A percentile compares a stretch with the other conserved stretches of the same genome.
phyloP scores from a whole-genome alignment of 1,284 basidiomycete genomes.

The Xerocomus alliaceus region DNA sequence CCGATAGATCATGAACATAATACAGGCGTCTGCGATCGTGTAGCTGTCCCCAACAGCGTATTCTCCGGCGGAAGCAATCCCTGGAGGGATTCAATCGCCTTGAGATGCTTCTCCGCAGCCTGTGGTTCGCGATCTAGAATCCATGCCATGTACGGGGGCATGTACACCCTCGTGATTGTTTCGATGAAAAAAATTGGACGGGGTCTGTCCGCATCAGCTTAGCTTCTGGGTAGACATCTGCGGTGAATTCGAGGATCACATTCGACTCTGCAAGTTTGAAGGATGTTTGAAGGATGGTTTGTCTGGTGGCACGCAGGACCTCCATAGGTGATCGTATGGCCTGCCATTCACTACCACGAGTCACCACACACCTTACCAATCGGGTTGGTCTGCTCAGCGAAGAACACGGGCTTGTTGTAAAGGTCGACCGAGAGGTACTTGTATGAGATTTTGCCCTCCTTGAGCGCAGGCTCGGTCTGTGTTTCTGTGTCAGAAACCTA shows the following conservation, averaged over 20 bases:
- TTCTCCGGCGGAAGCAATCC: conserved; percentile 37
- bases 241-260: conserved; percentile 67
- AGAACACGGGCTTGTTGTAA: conserved; percentile 67
- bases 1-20: conserved; percentile 57
- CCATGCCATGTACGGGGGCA: conserved; percentile 30
- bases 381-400: conserved; percentile 61
- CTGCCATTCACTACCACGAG: conserved; percentile 42
- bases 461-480: conserved; percentile 63
- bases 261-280: conserved; percentile 67
- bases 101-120: conserved; percentile 26
- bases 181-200: conserved; percentile 66
- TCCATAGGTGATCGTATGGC: conserved; percentile 55
- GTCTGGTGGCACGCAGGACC: conserved; percentile 58
- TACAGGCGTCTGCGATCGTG: conserved; percentile 62
- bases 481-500: background rate
- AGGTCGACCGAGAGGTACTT: conserved; percentile 60
- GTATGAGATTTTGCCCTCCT: conserved; percentile 56
- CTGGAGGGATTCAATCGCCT: conserved; percentile 41
- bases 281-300: conserved; percentile 62
- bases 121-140: conserved; percentile 44
- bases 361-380: conserved; percentile 57
- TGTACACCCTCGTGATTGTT: conserved; percentile 34
- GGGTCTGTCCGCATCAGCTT: conserved; percentile 60
- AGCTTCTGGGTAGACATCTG: conserved; percentile 57
- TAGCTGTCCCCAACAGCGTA: conserved; percentile 45